Evolutionary conservation across 2,329 filamentous ascomycete genomes (phyloP), one percentile per base, ranked within the genome.

Genomic region (Stachybotrys chlorohalonatus): DNA sequence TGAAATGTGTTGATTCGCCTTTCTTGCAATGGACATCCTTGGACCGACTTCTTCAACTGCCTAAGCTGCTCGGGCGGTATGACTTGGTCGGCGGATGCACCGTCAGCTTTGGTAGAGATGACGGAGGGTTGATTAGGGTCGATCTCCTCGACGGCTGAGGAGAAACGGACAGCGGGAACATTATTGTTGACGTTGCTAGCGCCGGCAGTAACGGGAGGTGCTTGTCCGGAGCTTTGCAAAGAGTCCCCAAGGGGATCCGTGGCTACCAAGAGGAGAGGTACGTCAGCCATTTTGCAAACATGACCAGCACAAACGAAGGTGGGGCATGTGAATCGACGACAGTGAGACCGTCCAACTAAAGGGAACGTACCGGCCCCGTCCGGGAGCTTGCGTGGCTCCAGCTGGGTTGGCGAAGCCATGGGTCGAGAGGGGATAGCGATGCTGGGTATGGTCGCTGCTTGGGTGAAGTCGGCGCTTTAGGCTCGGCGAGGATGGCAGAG

Each of bases 1-100:
- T 87, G 85, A 72, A 90, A 95, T 67, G 91, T 89, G 67, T 87
- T 88, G 77, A 95, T 83, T 59, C 92, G 84, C 55, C 84, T 81
- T 63, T 92, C 87, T 73, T 96, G 92, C 57, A 96, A 79, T 62
- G 86, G 84, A 50, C 85, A 81, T 58, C 84, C 83, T 60, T 90
- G 87, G 31, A 95, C 75, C 30, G 83, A 85, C 62, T 84, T 82
- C 52, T 88, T 85, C 57, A 96, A 75, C 56, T 84, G 84, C 60
- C 81, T 82, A 55, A 95, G 76, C 65, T 92, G 82, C 55, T 89
- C 85, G 16, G 75, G 72, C 6, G 77, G 76, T 51, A 77, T 72
- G 57, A 75, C 72, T 51, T 69, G 69, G 53, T 71, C 70, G 55
- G 71, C 64, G 46, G 11, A n/a, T 7, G 31, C 13, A 56, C 61